Base-by-base conservation (phyloP, 1,284 basidiomycete species). In the Sanguinoderma infundibulare region DNA sequence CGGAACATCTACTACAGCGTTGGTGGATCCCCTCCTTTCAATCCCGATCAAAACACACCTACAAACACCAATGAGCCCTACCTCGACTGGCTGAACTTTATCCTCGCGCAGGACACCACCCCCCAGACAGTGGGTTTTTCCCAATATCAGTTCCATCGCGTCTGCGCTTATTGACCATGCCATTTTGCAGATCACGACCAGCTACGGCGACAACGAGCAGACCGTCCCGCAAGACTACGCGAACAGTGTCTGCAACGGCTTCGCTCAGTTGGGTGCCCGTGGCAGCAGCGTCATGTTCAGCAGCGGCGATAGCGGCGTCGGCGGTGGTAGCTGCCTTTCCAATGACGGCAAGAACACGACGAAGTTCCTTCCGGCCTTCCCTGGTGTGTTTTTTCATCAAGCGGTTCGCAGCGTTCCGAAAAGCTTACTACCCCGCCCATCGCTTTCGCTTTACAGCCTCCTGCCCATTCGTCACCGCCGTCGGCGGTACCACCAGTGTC, bases 21-120 rank as follows among this genome's bases (percentile, higher is more conserved):
- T 47, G 86, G 83, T 17, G 86, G 87, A 28, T 82, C 81, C 1
- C 87, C 88, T n/a, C 87, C 88, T 1, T 90, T 86, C 79, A 81
- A 57, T 0, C 75, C 85, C 3, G 88, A 91, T 67, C 70, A 70
- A 5, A 69, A 74, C 28, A 89, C 85, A 2, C 78, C 85, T 0
- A 81, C 79, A 10, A 84, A 90, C 71, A 88, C 86, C 39, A 86
- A 85, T 55, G 73, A 74, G 66, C 84, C 83, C 4, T 86, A 85
- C 62, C 78, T 86, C 15, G 81, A 84, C 61, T 86, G 84, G 82
- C 72, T 90, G 35, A 83, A 83, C 70, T 87, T 83, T 70, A 76
- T 89, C 42, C 74, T 86, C 7, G 70, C 62, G n/a, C 79, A 84
- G 60, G 65, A 66, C 0, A 77, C 76, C 20, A 79, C 87, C 38